Evolutionary conservation across 2,329 filamentous ascomycete genomes (phyloP).

Genomic region (Arthrobotrys musiformis): DNA sequence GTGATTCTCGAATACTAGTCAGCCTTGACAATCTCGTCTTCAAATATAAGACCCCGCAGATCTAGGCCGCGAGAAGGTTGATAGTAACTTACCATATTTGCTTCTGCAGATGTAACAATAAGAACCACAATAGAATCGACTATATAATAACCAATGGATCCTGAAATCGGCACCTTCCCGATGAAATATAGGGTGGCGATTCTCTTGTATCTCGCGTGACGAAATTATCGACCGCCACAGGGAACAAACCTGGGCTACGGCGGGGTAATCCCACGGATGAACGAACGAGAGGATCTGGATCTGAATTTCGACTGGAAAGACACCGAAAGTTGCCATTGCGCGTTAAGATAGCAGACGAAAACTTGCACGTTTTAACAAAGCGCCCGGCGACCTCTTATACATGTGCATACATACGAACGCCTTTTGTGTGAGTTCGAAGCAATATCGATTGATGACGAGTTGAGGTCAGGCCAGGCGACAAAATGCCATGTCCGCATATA

Average conservation of each 20-base stretch:
- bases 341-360: no score
- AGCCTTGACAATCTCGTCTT: not conserved
- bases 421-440: no score
- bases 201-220: not conserved
- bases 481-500: no score
- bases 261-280: not conserved
- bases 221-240: not conserved
- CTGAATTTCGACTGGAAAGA: not conserved
- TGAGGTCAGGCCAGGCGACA: no score
- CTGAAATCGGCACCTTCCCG: not conserved
- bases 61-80: not conserved
- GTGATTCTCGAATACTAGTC: not conserved
- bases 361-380: no score
- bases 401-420: no score
- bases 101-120: not conserved
- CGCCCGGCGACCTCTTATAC: no score
- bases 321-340: not conserved
- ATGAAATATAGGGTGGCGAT: not conserved
- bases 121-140: not conserved
- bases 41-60: no score
- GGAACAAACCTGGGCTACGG: not conserved
- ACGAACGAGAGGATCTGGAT: not conserved
- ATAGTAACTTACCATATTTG: not conserved
- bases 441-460: no score
- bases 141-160: not conserved